Percentiles rank a stretch among this genome's conserved stretches.
Conservation (phyloP, 73 alveolate genomes). For the Paramecium pentaurelia region DNA sequence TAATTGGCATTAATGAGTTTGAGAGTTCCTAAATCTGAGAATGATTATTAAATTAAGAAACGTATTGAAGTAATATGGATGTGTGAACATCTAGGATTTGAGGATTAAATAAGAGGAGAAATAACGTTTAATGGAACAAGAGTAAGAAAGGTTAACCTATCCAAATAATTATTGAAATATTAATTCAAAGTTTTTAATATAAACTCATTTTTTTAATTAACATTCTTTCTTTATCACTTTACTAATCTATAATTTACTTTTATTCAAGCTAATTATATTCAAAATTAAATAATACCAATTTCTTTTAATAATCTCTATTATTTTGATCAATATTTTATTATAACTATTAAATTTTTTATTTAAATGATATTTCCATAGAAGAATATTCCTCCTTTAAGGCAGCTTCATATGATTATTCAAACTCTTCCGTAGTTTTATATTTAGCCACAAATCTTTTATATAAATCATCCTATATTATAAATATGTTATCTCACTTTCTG, state of each 20-base stretch:
- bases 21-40: neutral
- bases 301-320: neutral
- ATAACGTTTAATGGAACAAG: neutral
- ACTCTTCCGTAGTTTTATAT: neutral
- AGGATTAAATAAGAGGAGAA: neutral
- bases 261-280: neutral
- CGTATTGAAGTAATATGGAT: slow-evolving; percentile 1
- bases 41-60: slow-evolving; percentile 14
- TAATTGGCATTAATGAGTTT: neutral
- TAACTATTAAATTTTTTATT: neutral
- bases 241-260: neutral
- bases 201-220: slow-evolving; percentile 12
- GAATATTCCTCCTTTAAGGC: neutral
- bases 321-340: neutral
- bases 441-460: neutral
- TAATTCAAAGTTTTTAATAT: neutral
- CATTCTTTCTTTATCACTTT: neutral
- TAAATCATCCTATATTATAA: neutral
- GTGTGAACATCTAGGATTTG: neutral
- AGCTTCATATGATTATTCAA: slow-evolving; percentile 27
- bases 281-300: neutral
- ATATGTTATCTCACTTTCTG: neutral
- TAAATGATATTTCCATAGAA: neutral
- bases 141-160: neutral
- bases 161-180: neutral